These are phyloP conservation scores for Gossypium laxum DNA, from an alignment of 441 rosid genomes.

Conservation along the genomic window DNA sequence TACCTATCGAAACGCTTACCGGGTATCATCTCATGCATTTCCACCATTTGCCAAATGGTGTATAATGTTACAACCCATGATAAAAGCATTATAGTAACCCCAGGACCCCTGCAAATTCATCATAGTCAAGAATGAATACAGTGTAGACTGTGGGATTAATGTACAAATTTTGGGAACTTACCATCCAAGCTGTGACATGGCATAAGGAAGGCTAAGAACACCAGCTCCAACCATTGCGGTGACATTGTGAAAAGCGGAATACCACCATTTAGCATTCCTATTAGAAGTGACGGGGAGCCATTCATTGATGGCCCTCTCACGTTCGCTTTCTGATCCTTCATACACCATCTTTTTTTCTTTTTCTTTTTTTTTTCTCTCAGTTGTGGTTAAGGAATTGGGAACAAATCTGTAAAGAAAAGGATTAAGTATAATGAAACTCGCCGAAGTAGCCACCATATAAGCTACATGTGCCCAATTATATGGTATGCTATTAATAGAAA, in stretches of 20 bases:
- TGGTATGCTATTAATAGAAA: background rate
- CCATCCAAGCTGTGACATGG: constrained; percentile 81
- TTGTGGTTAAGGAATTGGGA: background rate
- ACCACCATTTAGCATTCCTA: constrained; percentile 82
- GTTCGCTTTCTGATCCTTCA: background rate
- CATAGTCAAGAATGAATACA: background rate
- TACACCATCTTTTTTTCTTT: background rate
- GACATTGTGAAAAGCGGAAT: constrained; percentile 80
- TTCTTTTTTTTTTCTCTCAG: background rate
- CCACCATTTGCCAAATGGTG: constrained; percentile 86
- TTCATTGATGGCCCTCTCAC: constrained; percentile 17
- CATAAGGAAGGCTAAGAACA: constrained; percentile 35
- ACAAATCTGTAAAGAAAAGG: constrained; percentile 10
- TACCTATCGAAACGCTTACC: constrained; percentile 73
- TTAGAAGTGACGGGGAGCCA: constrained; percentile 73
- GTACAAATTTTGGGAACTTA: constrained; percentile 11
- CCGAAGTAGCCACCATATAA: background rate
- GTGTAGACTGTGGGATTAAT: too few relatives aligned
- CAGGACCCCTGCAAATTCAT: constrained; percentile 52
- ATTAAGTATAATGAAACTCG: background rate
- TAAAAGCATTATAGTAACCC: constrained; percentile 33
- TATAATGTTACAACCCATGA: constrained; percentile 68
- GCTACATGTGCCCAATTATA: background rate
- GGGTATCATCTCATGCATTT: constrained; percentile 75
- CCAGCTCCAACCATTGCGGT: constrained; percentile 11